These are phyloP conservation scores for Venturia nashicola DNA, from an alignment of 2,329 filamentous ascomycete genomes.

Conservation along the genomic window DNA sequence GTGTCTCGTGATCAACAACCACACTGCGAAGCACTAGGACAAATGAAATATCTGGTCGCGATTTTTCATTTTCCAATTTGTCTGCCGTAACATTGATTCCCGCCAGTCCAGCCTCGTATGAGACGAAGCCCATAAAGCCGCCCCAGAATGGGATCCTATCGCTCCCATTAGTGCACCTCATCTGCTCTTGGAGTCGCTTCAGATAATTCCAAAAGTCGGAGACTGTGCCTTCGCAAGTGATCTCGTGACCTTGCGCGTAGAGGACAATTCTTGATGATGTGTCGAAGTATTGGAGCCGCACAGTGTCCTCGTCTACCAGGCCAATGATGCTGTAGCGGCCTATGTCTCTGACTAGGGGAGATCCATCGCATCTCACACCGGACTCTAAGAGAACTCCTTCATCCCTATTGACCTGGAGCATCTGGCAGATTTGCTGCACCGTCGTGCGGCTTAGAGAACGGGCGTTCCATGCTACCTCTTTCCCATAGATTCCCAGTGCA, in stretches of 20 bases:
- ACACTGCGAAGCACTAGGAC: slow-evolving; percentile 67
- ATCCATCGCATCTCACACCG: slow-evolving; percentile 25
- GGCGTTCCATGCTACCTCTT: not conserved
- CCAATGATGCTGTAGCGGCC: slow-evolving; percentile 66
- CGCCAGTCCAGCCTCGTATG: slow-evolving; percentile 68
- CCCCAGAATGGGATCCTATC: slow-evolving; percentile 55
- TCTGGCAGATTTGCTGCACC: slow-evolving; percentile 24
- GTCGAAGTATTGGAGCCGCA: slow-evolving; percentile 24
- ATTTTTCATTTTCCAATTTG: slow-evolving; percentile 22
- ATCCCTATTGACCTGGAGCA: slow-evolving; percentile 20
- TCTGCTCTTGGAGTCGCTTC: slow-evolving; percentile 25
- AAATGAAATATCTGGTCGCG: slow-evolving; percentile 59
- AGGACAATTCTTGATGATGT: slow-evolving; percentile 15
- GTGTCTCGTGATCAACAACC: slow-evolving; percentile 59
- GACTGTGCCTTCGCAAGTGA: not conserved
- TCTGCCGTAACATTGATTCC: slow-evolving; percentile 39
- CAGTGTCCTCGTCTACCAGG: slow-evolving; percentile 44
- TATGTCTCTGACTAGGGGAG: slow-evolving; percentile 32
- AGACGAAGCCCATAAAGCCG: slow-evolving; percentile 73
- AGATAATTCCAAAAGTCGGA: slow-evolving; percentile 13
- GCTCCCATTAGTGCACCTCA: slow-evolving; percentile 28
- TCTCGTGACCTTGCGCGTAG: slow-evolving; percentile 19
- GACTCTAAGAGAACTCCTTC: slow-evolving; percentile 37
- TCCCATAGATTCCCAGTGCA: not conserved
- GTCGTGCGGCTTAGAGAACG: not conserved